phyloP scores from a whole-genome alignment of 495 filamentous ascomycete species.

The Neurospora sp. region DNA sequence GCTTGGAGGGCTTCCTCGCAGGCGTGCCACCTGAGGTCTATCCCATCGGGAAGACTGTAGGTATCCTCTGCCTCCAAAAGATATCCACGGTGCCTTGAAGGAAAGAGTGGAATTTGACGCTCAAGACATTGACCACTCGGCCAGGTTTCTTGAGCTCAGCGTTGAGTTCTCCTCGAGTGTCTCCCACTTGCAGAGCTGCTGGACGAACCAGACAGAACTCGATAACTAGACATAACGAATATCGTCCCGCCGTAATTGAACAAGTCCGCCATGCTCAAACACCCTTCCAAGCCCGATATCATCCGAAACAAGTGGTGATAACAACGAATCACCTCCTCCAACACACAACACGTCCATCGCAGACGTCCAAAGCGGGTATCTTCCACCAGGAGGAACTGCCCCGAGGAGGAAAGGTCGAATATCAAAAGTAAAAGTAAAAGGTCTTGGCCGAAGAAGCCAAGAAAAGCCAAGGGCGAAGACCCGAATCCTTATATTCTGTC shows the following conservation, averaged over 20 bases:
- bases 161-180: neutral
- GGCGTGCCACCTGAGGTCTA: neutral
- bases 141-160: neutral
- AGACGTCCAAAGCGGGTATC: neutral
- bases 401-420: neutral
- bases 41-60: neutral
- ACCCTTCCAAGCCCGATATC: neutral
- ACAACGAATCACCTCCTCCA: neutral
- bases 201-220: neutral
- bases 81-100: neutral
- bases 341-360: neutral
- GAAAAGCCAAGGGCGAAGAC: neutral
- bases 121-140: neutral
- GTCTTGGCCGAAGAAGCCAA: neutral
- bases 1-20: neutral
- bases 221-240: neutral
- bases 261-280: neutral
- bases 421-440: neutral
- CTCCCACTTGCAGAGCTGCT: neutral
- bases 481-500: neutral
- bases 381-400: neutral
- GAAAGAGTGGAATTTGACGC: neutral
- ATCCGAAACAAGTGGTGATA: neutral
- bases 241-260: neutral
- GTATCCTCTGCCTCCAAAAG: neutral